These are phyloP conservation scores for Ailanthus altissimus DNA, from an alignment of 345 rosid genomes.

Conservation along the genomic window DNA sequence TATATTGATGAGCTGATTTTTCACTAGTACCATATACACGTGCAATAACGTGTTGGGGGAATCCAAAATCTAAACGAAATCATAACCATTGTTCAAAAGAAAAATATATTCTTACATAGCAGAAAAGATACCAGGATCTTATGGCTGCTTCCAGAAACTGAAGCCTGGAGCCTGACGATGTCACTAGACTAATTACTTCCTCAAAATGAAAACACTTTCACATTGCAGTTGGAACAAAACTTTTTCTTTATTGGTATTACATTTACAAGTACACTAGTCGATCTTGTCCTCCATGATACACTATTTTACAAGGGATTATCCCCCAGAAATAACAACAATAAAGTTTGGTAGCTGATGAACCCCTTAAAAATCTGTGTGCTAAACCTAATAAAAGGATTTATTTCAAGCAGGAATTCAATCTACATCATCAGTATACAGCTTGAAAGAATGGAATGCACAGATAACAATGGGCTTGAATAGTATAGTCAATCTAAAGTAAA, in stretches of 20 bases:
- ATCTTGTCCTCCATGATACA: neutral
- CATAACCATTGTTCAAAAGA: neutral
- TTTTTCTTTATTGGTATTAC: slow-evolving; percentile 5
- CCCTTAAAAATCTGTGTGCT: neutral
- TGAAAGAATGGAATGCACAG: slow-evolving; percentile 42
- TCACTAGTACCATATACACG: no score
- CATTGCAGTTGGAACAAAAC: neutral
- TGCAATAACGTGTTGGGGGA: neutral
- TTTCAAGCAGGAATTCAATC: slow-evolving; percentile 14
- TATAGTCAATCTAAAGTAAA: slow-evolving; percentile 25
- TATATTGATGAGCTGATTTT: no score
- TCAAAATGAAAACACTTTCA: neutral
- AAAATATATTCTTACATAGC: no score
- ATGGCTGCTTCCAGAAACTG: neutral
- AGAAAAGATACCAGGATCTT: neutral
- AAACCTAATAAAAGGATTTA: neutral
- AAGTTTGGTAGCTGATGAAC: slow-evolving; percentile 5
- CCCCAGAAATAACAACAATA: neutral
- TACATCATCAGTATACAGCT: slow-evolving; percentile 20
- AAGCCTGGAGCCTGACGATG: neutral
- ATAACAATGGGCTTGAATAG: slow-evolving; percentile 21
- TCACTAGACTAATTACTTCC: neutral
- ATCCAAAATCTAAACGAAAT: neutral
- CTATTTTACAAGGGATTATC: neutral
- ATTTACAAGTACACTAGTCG: neutral